Evolutionary conservation across 768 basidiomycete genomes (phyloP).

Genomic region (Calvatia gigantea): DNA sequence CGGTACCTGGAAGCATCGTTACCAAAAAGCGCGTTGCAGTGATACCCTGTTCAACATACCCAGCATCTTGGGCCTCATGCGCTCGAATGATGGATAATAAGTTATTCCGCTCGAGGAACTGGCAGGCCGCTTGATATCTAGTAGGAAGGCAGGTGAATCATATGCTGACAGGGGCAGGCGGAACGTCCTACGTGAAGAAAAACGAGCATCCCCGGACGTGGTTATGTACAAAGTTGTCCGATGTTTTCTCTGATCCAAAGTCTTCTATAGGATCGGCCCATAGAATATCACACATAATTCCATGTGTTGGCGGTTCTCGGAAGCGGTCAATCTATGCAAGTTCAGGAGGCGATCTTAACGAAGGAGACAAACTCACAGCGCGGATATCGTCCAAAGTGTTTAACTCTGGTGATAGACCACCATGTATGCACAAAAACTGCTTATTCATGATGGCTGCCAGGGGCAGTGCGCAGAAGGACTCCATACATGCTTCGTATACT

Average conservation of each 20-base stretch:
- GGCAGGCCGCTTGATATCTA: constrained; percentile 96
- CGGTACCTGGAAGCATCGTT: constrained; percentile 59
- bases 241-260: constrained; percentile 91
- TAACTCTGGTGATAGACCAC: constrained; percentile 92
- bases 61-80: constrained; percentile 98
- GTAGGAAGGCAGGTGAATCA: constrained; percentile 11
- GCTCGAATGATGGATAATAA: constrained; percentile 95
- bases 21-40: constrained; percentile 2
- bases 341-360: not conserved
- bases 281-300: constrained; percentile 97
- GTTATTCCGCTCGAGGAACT: constrained; percentile 97
- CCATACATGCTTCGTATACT: constrained; percentile 97
- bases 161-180: not conserved
- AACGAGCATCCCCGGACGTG: constrained; percentile 97
- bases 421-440: constrained; percentile 98
- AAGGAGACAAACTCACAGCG: constrained; percentile 46
- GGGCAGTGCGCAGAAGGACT: constrained; percentile 92
- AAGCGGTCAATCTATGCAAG: constrained; percentile 85
- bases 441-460: constrained; percentile 99
- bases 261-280: constrained; percentile 99
- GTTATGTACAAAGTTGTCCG: constrained; percentile 91
- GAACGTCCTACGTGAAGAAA: constrained; percentile 61
- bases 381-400: constrained; percentile 95
- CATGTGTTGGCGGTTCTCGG: constrained; percentile 96
- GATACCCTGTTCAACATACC: constrained; percentile 44